These are phyloP conservation scores for Colletotrichum sp. DNA, from an alignment of 2,329 filamentous ascomycete genomes.

Conservation along the genomic window DNA sequence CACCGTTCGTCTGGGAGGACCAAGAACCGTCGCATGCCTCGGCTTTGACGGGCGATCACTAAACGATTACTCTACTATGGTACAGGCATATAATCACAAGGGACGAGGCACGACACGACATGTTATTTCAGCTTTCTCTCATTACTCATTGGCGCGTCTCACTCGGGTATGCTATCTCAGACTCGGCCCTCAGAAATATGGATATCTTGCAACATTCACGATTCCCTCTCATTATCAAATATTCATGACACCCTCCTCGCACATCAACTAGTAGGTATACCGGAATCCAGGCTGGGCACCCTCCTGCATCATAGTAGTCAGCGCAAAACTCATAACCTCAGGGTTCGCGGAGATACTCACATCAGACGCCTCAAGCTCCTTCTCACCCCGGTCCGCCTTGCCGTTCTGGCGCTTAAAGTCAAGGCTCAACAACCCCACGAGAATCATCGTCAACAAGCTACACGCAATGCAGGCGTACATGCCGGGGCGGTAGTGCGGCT, in stretches of 20 bases:
- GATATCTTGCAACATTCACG: background rate
- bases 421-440: slow-evolving; percentile 46
- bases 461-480: slow-evolving; percentile 61
- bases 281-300: slow-evolving; percentile 32
- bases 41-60: background rate
- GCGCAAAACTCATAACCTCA: background rate
- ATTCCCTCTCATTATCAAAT: background rate
- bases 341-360: slow-evolving; percentile 38
- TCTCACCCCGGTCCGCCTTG: slow-evolving; percentile 59
- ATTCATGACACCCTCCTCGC: background rate
- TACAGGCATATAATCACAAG: background rate
- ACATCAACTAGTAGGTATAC: slow-evolving; percentile 33
- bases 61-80: background rate
- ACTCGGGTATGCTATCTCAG: background rate
- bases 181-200: background rate
- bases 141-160: background rate
- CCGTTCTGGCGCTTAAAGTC: slow-evolving; percentile 49
- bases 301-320: slow-evolving; percentile 23
- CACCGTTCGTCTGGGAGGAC: background rate
- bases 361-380: slow-evolving; percentile 53
- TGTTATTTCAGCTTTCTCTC: background rate
- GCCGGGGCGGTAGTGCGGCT: slow-evolving; percentile 58
- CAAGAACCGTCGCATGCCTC: background rate
- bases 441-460: slow-evolving; percentile 47
- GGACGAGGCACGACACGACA: background rate